These are phyloP conservation scores for Pinus tabuliformis DNA, from an alignment of 75 land plant species.

Conservation along the genomic window DNA sequence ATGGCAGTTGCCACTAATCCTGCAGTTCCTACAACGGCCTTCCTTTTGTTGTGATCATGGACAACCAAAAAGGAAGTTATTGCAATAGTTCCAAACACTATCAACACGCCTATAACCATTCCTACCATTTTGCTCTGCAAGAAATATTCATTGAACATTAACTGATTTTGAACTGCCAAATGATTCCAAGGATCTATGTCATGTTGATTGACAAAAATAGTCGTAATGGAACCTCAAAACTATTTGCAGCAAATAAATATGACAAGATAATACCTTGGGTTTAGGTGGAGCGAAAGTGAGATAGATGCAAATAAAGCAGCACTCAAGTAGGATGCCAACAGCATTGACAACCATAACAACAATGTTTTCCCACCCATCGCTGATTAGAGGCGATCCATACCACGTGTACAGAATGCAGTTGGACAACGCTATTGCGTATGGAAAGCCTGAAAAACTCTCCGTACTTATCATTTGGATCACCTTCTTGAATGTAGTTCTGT, in stretches of 20 bases:
- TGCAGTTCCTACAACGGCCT: constrained; percentile 37
- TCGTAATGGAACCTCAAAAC: too few species aligned
- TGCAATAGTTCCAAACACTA: constrained; percentile 24
- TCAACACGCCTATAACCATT: constrained; percentile 4
- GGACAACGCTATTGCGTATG: constrained; percentile 60
- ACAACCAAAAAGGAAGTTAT: constrained; percentile 20
- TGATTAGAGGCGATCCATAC: not conserved
- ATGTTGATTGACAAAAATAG: too few species aligned
- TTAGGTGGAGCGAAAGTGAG: not conserved
- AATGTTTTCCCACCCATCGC: not conserved
- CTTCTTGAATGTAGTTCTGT: constrained; percentile 49
- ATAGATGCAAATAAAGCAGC: not conserved
- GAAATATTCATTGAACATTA: too few species aligned
- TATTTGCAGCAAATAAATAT: too few species aligned
- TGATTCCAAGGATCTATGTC: too few species aligned
- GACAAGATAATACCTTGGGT: not conserved
- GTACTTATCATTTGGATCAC: constrained; percentile 58
- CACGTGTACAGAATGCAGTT: constrained; percentile 71
- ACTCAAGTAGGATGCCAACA: not conserved
- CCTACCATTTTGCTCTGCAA: not conserved
- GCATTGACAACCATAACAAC: not conserved
- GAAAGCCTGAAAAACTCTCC: constrained; percentile 64
- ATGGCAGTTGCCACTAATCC: constrained; percentile 42
- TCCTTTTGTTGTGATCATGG: constrained; percentile 29
- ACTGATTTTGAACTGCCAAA: too few species aligned